phyloP scores from a whole-genome alignment of 345 rosid genomes.

The Camelina laxa region DNA sequence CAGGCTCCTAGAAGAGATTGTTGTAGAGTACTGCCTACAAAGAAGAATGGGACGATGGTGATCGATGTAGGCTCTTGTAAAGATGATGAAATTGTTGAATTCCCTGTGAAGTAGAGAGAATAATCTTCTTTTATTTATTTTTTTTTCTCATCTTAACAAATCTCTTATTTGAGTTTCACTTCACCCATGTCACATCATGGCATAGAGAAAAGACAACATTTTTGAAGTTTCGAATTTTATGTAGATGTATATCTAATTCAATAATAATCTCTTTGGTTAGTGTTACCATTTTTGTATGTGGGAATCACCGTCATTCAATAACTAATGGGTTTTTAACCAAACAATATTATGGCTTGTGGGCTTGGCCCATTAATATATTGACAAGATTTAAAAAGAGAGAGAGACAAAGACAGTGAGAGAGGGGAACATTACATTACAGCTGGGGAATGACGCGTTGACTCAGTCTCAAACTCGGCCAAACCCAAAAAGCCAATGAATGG shows the following conservation, averaged over 20 bases:
- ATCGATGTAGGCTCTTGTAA: slow-evolving; percentile 56
- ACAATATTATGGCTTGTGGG: background rate
- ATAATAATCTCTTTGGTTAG: too few relatives aligned
- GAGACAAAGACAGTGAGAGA: background rate
- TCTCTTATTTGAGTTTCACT: background rate
- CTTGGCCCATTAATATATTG: slow-evolving; percentile 18
- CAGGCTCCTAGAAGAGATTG: slow-evolving; percentile 70
- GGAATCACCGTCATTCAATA: too few relatives aligned
- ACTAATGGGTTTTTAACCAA: background rate
- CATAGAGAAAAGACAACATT: background rate
- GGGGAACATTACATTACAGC: slow-evolving; percentile 1
- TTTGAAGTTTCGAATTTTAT: background rate
- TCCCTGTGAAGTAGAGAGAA: slow-evolving; percentile 18
- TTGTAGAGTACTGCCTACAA: slow-evolving; percentile 50
- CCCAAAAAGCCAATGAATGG: background rate
- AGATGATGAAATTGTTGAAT: slow-evolving; percentile 53
- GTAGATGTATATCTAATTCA: too few relatives aligned
- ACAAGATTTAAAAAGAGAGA: background rate
- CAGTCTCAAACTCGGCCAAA: slow-evolving; percentile 1
- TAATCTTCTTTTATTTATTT: background rate
- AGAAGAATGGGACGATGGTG: slow-evolving; percentile 46
- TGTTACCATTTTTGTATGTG: too few relatives aligned
- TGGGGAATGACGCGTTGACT: slow-evolving; percentile 31
- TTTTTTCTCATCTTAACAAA: background rate
- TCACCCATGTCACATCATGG: background rate